Evolutionary conservation across 148 eudicot species (phyloP), one percentile per base, ranked within the genome.

Genomic region (Arbutus unedo): DNA sequence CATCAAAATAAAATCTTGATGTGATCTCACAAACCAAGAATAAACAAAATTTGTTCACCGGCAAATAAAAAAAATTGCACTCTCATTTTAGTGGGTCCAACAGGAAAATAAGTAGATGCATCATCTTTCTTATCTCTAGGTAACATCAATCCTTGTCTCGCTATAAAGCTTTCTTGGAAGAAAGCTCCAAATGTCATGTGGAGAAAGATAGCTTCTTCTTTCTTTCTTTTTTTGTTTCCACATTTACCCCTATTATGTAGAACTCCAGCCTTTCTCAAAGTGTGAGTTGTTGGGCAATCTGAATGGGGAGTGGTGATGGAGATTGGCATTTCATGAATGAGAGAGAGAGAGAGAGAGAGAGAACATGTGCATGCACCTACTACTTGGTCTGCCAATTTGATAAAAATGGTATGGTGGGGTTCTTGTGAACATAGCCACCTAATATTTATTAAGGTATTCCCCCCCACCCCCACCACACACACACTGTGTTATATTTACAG

Each of bases 361-460:
- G 10, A 6, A 7, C 41, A 64, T 23, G 71, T 66, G 71, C 71
- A 25, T 66, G 71, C 16, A 66, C 43, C 71, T 66, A 66, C 15
- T 31, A 4, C 71, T 66, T 66, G 71, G 71, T 66, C 71, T 25
- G 71, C 71, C 71, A 66, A 66, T 25, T 66, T 66, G 71, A 14
- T 31, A 13, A 66, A 66, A 4, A 11, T 2, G 71, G 44, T 66
- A 4, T 25, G 71, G 41, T 64, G 70, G 70, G 67, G 75, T 67
- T 80, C 82, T 67, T 67, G 82, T 80, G 76, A 80, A 31, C 82
- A 50, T 80, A 55, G 48, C 59, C 75, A 80, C 3, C 75, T 67
- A 4, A 6, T 23, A 64, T 49, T 80, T 70, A 78, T 18, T 9
- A 57, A 41, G 67, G 38, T 38, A 16, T 18, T 11, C 54, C 21